These are phyloP conservation scores for Claviceps sp. DNA, from an alignment of 2,329 filamentous ascomycete species.

Conservation along the genomic window DNA sequence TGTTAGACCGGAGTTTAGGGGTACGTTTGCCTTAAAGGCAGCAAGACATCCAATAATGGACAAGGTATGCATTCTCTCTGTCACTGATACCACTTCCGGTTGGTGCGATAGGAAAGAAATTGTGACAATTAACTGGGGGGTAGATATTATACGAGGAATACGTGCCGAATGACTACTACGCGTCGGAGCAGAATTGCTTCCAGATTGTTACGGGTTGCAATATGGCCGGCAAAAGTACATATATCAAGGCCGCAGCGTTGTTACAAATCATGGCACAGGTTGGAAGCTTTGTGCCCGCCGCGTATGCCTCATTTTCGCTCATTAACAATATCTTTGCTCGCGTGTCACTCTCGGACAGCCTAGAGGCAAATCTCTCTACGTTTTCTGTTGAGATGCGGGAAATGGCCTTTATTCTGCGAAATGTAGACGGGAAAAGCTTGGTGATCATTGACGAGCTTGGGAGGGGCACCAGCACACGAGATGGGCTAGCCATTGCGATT, in stretches of 20 bases:
- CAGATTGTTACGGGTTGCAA: constrained; percentile 94
- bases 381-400: constrained; percentile 95
- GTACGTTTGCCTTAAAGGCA: constrained; percentile 56
- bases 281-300: constrained; percentile 77
- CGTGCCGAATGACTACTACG: constrained; percentile 83
- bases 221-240: constrained; percentile 96
- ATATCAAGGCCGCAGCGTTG: constrained; percentile 74
- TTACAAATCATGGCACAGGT: constrained; percentile 90
- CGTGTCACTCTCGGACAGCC: constrained; percentile 73
- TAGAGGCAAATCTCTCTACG: constrained; percentile 83
- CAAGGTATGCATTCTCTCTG: constrained; percentile 28
- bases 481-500: constrained; percentile 80
- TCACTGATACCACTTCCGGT: not conserved
- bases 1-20: constrained; percentile 53
- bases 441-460: constrained; percentile 87
- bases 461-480: constrained; percentile 74
- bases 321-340: constrained; percentile 76
- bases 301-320: constrained; percentile 70
- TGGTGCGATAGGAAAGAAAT: not conserved
- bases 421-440: constrained; percentile 64
- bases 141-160: constrained; percentile 53
- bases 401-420: constrained; percentile 80
- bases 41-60: constrained; percentile 72
- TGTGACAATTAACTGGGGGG: not conserved
- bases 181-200: constrained; percentile 66